Evolutionary conservation across 2,329 filamentous ascomycete genomes (phyloP).

Genomic region (Claviceps fusiformis): DNA sequence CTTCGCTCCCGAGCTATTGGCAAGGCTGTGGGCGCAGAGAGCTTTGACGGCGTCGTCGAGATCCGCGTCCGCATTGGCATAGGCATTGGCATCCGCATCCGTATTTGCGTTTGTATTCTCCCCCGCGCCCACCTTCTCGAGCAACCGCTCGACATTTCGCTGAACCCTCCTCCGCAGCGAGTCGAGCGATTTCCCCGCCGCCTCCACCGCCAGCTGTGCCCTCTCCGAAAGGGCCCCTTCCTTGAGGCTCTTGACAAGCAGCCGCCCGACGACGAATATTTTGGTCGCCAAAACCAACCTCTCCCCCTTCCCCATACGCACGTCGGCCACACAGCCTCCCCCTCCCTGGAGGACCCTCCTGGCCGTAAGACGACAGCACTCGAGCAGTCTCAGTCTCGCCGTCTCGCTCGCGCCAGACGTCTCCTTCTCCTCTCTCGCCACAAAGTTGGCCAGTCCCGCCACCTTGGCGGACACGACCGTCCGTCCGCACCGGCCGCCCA

Average conservation of each 20-base stretch:
- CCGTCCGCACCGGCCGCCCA: conserved; percentile 68
- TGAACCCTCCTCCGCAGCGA: conserved; percentile 50
- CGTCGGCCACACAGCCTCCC: conserved; percentile 15
- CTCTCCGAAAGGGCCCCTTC: conserved; percentile 26
- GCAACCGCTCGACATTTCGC: conserved; percentile 53
- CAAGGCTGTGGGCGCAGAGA: conserved; percentile 69
- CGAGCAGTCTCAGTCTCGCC: conserved; percentile 36
- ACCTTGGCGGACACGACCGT: conserved; percentile 54
- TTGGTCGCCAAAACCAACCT: conserved; percentile 50
- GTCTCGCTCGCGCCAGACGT: conserved; percentile 17
- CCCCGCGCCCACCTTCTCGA: conserved; percentile 51
- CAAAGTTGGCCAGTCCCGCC: conserved; percentile 38
- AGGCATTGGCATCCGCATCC: conserved; percentile 18
- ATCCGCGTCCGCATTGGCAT: conserved; percentile 16
- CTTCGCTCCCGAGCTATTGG: conserved; percentile 63
- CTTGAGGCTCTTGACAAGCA: conserved; percentile 61
- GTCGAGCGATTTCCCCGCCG: conserved; percentile 49
- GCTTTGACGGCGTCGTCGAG: conserved; percentile 51
- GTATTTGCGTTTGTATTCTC: conserved; percentile 25
- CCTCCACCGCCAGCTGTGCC: conserved; percentile 34
- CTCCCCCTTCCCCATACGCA: conserved; percentile 27
- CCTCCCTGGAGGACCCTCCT: conserved; percentile 33
- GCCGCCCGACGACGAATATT: conserved; percentile 59
- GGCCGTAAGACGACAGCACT: conserved; percentile 36
- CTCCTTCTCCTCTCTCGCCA: conserved; percentile 14